Percentiles rank a stretch among this genome's conserved stretches.
Conservation (phyloP, 2,329 filamentous ascomycete species). For the Alternaria burnsii region DNA sequence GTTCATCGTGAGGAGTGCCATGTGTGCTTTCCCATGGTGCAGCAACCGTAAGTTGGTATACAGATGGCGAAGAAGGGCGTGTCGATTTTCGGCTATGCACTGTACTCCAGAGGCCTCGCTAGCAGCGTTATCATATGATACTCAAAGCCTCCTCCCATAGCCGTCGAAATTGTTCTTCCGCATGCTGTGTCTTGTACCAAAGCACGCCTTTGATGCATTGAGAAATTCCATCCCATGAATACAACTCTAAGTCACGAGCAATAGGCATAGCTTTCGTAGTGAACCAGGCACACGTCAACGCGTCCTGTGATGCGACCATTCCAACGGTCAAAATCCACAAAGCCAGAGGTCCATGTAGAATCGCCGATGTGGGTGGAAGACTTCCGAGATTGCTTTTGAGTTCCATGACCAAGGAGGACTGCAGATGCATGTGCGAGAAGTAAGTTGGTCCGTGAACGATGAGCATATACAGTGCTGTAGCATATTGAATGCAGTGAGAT, state of each 20-base stretch:
- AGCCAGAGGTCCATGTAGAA: neutral
- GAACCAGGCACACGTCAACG: neutral
- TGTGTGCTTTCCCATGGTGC: neutral
- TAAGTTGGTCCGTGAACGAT: constrained; percentile 65
- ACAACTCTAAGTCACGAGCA: neutral
- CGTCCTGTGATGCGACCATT: constrained; percentile 7
- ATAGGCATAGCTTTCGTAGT: neutral
- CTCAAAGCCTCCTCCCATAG: constrained; percentile 3
- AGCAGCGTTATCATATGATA: neutral
- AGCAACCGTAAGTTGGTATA: neutral
- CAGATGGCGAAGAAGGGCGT: neutral
- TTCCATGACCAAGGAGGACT: constrained; percentile 20
- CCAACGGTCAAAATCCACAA: constrained; percentile 9
- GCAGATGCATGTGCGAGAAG: constrained; percentile 58
- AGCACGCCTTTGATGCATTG: neutral
- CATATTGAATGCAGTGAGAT: constrained; percentile 54
- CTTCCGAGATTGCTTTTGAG: constrained; percentile 21
- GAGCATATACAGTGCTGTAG: constrained; percentile 62
- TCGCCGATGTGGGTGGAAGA: neutral
- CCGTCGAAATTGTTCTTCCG: neutral
- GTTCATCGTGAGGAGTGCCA: neutral
- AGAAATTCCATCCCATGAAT: neutral
- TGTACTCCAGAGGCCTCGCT: neutral
- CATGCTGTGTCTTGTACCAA: constrained; percentile 1
- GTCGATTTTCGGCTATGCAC: neutral